Evolutionary conservation across 1,284 basidiomycete genomes (phyloP).

Genomic region (Cystobasidiaceae sp.): DNA sequence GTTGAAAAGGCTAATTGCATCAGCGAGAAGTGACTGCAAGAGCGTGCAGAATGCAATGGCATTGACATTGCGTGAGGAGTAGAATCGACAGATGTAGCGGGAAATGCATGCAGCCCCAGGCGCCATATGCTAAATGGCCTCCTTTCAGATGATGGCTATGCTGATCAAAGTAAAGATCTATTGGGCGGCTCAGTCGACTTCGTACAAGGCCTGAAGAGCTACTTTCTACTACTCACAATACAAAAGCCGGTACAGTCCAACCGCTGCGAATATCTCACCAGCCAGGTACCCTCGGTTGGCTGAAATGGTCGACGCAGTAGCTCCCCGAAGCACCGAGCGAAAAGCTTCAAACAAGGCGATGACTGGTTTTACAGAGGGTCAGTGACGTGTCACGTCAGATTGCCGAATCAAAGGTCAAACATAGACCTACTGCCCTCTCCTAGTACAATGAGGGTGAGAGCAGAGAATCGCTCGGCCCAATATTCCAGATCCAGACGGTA

Average conservation of each 20-base stretch:
- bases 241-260: slow-evolving; percentile 7
- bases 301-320: neutral
- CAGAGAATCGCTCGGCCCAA: slow-evolving; percentile 25
- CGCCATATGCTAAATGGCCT: neutral
- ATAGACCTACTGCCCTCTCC: slow-evolving; percentile 21
- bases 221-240: slow-evolving; percentile 3
- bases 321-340: slow-evolving; percentile 1
- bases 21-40: neutral
- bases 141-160: slow-evolving; percentile 5
- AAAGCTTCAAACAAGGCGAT: slow-evolving; percentile 14
- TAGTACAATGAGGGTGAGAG: slow-evolving; percentile 18
- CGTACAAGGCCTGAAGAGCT: too few relatives aligned
- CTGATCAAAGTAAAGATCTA: slow-evolving; percentile 14
- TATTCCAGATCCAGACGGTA: slow-evolving; percentile 10
- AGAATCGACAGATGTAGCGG: slow-evolving; percentile 9
- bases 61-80: slow-evolving; percentile 13
- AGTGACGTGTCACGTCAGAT: too few relatives aligned
- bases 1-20: too few relatives aligned
- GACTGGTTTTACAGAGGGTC: neutral
- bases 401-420: too few relatives aligned
- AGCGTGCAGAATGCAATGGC: too few relatives aligned
- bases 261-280: slow-evolving; percentile 1
- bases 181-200: neutral
- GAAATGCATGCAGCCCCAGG: slow-evolving; percentile 13
- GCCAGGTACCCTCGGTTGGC: neutral